Percentiles rank a stretch among this genome's conserved stretches.
Conservation (phyloP, 805 yeast species). For the Candida multigemmis region DNA sequence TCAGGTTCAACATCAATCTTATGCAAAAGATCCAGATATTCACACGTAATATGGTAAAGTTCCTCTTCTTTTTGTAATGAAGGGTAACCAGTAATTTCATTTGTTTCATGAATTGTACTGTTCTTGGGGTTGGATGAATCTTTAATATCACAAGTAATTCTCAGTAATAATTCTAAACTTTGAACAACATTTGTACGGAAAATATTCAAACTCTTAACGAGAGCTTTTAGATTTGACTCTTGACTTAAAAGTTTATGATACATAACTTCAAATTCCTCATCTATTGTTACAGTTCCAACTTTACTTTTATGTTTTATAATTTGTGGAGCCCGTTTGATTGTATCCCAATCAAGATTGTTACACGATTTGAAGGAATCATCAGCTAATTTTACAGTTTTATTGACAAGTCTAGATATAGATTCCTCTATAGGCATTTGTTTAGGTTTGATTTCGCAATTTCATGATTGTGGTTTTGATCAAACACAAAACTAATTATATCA, state of each 20-base stretch:
- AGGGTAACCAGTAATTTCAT: too few relatives aligned
- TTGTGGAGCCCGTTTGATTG: slow-evolving; percentile 22
- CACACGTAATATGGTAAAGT: too few relatives aligned
- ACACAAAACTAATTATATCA: too few relatives aligned
- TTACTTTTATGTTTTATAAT: slow-evolving; percentile 17
- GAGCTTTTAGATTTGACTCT: slow-evolving; percentile 8
- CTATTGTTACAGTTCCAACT: slow-evolving; percentile 19
- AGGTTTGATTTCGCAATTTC: too few relatives aligned
- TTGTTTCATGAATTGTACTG: too few relatives aligned
- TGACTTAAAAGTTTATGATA: slow-evolving; percentile 8
- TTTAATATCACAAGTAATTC: slow-evolving; percentile 3
- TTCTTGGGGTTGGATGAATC: too few relatives aligned
- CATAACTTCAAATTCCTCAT: slow-evolving; percentile 26
- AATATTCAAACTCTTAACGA: slow-evolving; percentile 8
- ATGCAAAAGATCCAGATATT: slow-evolving; percentile 1
- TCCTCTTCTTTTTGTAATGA: too few relatives aligned
- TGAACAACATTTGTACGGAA: slow-evolving; percentile 1
- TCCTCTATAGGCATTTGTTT: too few relatives aligned
- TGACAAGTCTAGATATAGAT: slow-evolving; percentile 3
- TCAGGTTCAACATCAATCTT: slow-evolving; percentile 5
- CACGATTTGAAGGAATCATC: slow-evolving; percentile 1
- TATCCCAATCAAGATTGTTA: slow-evolving; percentile 13
- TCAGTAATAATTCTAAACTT: slow-evolving; percentile 1
- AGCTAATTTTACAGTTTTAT: slow-evolving; percentile 2
- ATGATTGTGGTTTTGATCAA: too few relatives aligned